These are phyloP conservation scores for Paraleonurus japonicus DNA, from an alignment of 257 asterid species.

Conservation along the genomic window DNA sequence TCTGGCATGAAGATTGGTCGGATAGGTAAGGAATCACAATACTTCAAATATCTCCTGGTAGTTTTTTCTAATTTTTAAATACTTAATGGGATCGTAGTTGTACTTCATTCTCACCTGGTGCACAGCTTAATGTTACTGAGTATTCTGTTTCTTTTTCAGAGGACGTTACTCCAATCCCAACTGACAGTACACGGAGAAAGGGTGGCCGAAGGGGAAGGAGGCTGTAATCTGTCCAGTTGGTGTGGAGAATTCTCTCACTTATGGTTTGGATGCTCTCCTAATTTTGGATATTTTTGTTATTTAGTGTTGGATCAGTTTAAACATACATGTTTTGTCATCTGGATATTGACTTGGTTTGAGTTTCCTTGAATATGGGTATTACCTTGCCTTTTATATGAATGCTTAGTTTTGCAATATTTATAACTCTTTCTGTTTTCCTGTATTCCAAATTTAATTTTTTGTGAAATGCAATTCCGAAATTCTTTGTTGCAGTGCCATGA, in stretches of 20 bases:
- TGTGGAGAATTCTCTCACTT: background rate
- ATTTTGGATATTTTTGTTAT: conserved; percentile 25
- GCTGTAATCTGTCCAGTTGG: conserved; percentile 37
- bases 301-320: conserved; percentile 10
- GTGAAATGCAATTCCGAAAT: background rate
- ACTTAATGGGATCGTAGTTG: background rate
- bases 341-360: background rate
- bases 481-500: no score
- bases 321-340: conserved; percentile 23
- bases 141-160: conserved; percentile 38
- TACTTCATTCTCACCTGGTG: background rate
- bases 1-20: conserved; percentile 97
- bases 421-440: background rate
- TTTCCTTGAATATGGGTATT: background rate
- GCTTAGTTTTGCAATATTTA: background rate
- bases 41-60: background rate
- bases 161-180: conserved; percentile 93
- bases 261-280: conserved; percentile 12
- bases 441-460: background rate
- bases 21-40: conserved; percentile 44
- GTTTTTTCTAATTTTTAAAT: background rate
- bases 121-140: background rate
- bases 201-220: conserved; percentile 95
- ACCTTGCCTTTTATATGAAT: background rate
- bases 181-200: conserved; percentile 90